Evolutionary conservation across 129 eudicot genomes (phyloP), one percentile per base, ranked within the genome.

Genomic region (Silybum marianum): DNA sequence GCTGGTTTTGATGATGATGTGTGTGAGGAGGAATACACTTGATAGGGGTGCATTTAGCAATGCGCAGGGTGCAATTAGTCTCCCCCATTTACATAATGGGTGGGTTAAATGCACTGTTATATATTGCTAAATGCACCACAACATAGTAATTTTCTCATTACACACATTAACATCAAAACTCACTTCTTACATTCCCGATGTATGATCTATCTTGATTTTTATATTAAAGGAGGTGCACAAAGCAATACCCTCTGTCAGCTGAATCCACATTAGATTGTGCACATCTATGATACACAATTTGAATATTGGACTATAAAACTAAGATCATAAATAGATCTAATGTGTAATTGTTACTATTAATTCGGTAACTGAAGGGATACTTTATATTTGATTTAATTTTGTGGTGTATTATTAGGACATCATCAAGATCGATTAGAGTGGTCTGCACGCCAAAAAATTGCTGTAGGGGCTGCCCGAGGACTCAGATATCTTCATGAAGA

Each of bases 401-500:
- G 65, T 80, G 81, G 67, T 65, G 72, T 51, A 58, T 2, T 86
- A 95, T 2, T 86, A 95, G 99, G 97, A 24, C 88, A 86, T 44
- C 85, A 89, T 67, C 82, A 82, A 70, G 91, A 78, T 85, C 86
- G 93, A 48, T 83, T 95, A 42, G 89, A 88, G 81, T 95, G 97
- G 99, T 69, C 89, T 73, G 93, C 99, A 12, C 97, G 99, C 30
- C 97, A 90, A 69, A 95, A 90, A 80, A 89, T 95, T 77, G 98
- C 98, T 0, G 91, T 90, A 13, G 98, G 98, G 58, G 97, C 98
- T 80, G 97, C 98, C 77, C 85, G 98, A 58, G 98, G 98, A 69
- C 85, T 94, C 63, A 82, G 98, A n/a, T 95, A 95, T 82, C 97
- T 92, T 79, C 98, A 95, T 25, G 99, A 95, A 87, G 99, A 95